Evolutionary conservation across 768 basidiomycete genomes (phyloP), one percentile per base, ranked within the genome.

Genomic region (Tylopilus sp.): DNA sequence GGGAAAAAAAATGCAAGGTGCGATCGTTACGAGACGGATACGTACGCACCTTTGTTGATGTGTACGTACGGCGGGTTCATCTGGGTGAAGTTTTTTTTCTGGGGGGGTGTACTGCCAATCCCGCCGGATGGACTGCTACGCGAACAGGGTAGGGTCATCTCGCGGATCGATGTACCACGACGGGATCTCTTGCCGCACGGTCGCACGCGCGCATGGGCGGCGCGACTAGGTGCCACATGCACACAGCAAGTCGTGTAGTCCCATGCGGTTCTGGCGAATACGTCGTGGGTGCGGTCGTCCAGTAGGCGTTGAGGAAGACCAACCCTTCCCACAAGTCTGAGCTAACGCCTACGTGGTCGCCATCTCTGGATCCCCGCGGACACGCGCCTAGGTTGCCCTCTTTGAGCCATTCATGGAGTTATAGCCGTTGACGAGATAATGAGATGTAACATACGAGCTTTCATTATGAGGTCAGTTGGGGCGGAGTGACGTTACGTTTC

Each of bases 271-370:
- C 38, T 44, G 28, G 25, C n/a, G 22, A 17, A 24, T 8, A 12
- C 38, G 45, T 52, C 29, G 51, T 43, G 45, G 45, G 50, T 22
- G 53, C 44, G 24, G 19, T 55, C 21, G 42, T 40, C 36, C 19
- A 36, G 38, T 13, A 26, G 37, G 31, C 16, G 45, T 41, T 30
- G 53, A 19, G 47, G 38, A 48, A 38, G 17, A 6, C 19, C n/a
- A 21, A n/a, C n/a, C n/a, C 50, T 63, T 63, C 55, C 58, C 64
- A 63, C 64, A 60, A 49, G 10, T 45, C 61, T 61, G 55, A 66
- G 53, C 38, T 61, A 66, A 50, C 58, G 42, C 52, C 61, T 63
- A 54, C 57, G 54, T 53, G 28, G 50, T 34, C 21, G 16, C 25
- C 50, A 3, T 8, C 50, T 33, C 16, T 19, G n/a, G 51, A 45